Percentiles rank a stretch among this genome's conserved stretches.
Evolutionary conservation across 208 protist genomes (phyloP).

Genomic region (Crithidia bombi): DNA sequence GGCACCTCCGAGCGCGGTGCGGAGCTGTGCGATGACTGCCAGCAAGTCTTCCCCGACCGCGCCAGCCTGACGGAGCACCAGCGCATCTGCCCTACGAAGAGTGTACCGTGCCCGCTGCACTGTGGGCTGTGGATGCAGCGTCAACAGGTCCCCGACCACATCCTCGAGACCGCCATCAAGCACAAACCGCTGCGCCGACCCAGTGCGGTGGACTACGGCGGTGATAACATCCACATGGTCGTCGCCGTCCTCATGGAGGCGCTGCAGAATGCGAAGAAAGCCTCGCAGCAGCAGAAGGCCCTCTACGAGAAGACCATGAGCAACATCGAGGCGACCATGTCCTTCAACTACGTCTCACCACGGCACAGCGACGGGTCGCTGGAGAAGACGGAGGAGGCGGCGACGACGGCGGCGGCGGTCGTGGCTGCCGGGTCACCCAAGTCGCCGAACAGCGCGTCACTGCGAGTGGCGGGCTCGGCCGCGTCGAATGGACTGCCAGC

Average conservation of each 20-base stretch:
- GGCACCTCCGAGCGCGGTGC: neutral
- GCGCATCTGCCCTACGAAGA: conserved; percentile 22
- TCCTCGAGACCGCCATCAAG: conserved; percentile 25
- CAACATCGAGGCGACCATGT: neutral
- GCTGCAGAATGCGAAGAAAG: conserved; percentile 17
- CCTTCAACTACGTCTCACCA: conserved; percentile 1
- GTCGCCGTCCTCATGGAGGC: conserved; percentile 45
- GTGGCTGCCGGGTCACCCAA: neutral
- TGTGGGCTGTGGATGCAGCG: conserved; percentile 40
- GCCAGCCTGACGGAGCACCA: conserved; percentile 26
- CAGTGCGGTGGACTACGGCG: conserved; percentile 22
- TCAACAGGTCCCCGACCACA: conserved; percentile 29
- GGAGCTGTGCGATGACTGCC: conserved; percentile 25
- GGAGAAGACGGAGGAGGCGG: neutral
- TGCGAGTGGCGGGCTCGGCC: neutral
- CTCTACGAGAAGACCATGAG: conserved; percentile 4
- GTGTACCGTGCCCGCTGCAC: conserved; percentile 39
- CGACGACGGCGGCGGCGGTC: neutral
- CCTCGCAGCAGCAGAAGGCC: neutral
- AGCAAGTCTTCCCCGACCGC: conserved; percentile 5
- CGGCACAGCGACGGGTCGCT: conserved; percentile 9
- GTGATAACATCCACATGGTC: conserved; percentile 38
- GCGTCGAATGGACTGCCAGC: neutral
- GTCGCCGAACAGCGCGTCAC: conserved; percentile 1
- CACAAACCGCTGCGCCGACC: conserved; percentile 35